phyloP scores from a whole-genome alignment of 176 grass and related monocot species.

The Bonia amplexicaulis region DNA sequence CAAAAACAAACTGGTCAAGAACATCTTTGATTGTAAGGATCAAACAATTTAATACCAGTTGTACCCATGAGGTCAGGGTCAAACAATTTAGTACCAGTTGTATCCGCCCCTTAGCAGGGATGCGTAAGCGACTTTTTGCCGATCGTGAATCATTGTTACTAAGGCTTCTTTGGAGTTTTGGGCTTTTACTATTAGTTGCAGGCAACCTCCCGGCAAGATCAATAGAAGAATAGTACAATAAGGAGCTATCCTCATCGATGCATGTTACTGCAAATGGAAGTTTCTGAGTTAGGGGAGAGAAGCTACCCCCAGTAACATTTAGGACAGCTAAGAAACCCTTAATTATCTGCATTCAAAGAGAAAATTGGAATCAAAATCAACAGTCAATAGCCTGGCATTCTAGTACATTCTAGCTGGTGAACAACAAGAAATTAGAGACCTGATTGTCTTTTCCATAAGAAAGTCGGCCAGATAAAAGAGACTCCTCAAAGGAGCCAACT shows the following conservation, averaged over 20 bases:
- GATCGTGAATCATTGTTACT: constrained; percentile 76
- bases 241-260: constrained; percentile 75
- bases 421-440: constrained; percentile 40
- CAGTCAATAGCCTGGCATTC: neutral
- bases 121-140: constrained; percentile 78
- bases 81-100: constrained; percentile 70
- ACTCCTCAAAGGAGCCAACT: constrained; percentile 95
- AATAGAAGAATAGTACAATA: constrained; percentile 95
- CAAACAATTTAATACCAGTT: neutral
- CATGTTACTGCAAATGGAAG: constrained; percentile 89
- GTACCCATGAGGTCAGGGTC: too few relatives aligned
- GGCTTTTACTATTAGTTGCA: constrained; percentile 46
- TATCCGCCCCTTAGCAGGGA: constrained; percentile 82
- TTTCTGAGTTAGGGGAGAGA: constrained; percentile 73
- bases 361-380: constrained; percentile 32
- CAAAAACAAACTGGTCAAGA: neutral
- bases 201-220: constrained; percentile 63
- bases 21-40: constrained; percentile 10
- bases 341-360: constrained; percentile 58
- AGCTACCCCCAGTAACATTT: constrained; percentile 76
- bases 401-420: neutral
- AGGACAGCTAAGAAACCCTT: constrained; percentile 89
- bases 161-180: constrained; percentile 55
- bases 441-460: constrained; percentile 85
- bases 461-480: constrained; percentile 84